Evolutionary conservation across 306 rosid genomes (phyloP), one percentile per base, ranked within the genome.

Genomic region (Quercus variabilis): DNA sequence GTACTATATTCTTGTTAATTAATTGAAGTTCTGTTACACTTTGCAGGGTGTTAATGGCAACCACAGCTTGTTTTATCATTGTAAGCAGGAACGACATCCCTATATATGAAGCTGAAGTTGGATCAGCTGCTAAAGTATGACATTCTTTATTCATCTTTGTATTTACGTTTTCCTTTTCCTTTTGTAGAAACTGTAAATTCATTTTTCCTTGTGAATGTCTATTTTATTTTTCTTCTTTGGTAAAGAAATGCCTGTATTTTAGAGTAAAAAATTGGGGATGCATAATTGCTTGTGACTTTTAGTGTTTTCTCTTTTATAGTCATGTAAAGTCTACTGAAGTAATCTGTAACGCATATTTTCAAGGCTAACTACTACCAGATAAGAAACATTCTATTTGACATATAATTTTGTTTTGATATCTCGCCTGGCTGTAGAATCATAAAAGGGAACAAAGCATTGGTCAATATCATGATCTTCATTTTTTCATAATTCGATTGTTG

Each of bases 21-120:
- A 49, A 49, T 49, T 49, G 54, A 49, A 13, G 54, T 19, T 23
- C 13, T 64, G 19, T 17, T 68, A 38, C 6, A 17, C 19, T 20
- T 62, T 30, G 52, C 49, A 83, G 79, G 76, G 20, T 76, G 2
- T 83, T 38, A 30, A 94, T 95, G 99, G 97, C 98, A 59, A 86
- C 91, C 65, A 92, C 98, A 11, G 99, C 99, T 70, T 95, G 97
- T 84, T 95, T 95, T 89, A 90, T 95, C 81, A 95, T 95, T 74
- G 98, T 95, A 78, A 92, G 99, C 88, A 85, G 99, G 88, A 95
- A 90, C 73, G 97, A 95, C 77, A 92, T 95, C 78, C 99, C 99
- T 21, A 95, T 95, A 58, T 95, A 95, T 77, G 99, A 92, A 88
- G 94, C 99, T 77, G 98, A 95, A 95, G 97, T 95, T 74, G 99